Base-by-base conservation (phyloP, 1,284 basidiomycete species). In the Irpex sp. region DNA sequence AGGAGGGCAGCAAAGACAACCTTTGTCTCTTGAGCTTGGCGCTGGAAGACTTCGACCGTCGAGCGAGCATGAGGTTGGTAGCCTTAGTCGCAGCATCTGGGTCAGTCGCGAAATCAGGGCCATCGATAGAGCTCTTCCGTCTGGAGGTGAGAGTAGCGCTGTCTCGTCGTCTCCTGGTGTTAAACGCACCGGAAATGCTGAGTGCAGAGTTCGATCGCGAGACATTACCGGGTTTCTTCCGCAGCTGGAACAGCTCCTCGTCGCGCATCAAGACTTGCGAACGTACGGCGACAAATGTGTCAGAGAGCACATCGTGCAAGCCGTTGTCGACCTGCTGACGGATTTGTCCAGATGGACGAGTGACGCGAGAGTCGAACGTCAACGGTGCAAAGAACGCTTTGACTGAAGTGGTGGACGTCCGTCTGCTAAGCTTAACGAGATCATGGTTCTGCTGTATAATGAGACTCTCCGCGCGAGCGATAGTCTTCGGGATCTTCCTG, bases 251-350 rank as follows among this genome's bases (percentile, higher is more conserved):
- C 48, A 90, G 76, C 61, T 83, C 82, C 67, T 85, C 83, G 59
- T 85, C 86, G 62, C 79, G 82, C 58, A 80, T 78, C 61, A 78
- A 80, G 5, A 86, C 86, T 58, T 86, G 80, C 39, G 80, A 51
- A 80, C 87, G 52, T n/a, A 85, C 86, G 8, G 78, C 79, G 47
- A 85, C 69, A 63, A 87, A 86, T 18, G 78, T 76, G 62, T 85
- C 80, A 10, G 89, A 90, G 64, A 86, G 81, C 56, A 92, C 83
- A 65, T 92, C 90, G 57, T 81, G 78, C 18, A 92, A 74, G 12
- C 82, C 84, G 53, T 83, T 80, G 65, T 92, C 89, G 39, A 90
- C 83, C 56, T 83, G 81, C 33, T 84, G 79, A 19, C 93, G 85
- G 36, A 87, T 85, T 37, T 83, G 78, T 14, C 82, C 76, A 6